Evolutionary conservation across 1,284 basidiomycete genomes (phyloP), one percentile per base, ranked within the genome.

Genomic region (Apiotrichum brassicae): DNA sequence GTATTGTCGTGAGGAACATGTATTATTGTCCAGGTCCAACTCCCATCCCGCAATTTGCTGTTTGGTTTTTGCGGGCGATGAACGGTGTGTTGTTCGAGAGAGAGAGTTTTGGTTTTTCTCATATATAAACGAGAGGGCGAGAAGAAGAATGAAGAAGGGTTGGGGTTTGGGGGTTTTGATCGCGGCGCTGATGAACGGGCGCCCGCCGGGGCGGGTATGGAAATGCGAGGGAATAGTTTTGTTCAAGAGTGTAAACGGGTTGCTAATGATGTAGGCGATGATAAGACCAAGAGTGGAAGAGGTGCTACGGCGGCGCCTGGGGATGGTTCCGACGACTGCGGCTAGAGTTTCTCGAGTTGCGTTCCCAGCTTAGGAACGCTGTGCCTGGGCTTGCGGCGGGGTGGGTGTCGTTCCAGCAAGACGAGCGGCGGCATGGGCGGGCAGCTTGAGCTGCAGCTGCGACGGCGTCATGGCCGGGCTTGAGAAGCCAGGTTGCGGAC

Each of bases 401-500:
- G 55, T 48, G 9, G 55, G 55, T 4, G 45, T 46, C 22, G 37
- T 53, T 12, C 46, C 46, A 0, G 56, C 68, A 11, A 71, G 46
- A 28, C 67, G 56, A n/a, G 65, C 66, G 9, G 62, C 61, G 4
- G 68, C 68, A 51, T 66, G 67, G 6, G 69, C 48, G 0, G 69
- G 69, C 3, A 71, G 51, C 44, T 70, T 71, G 39, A 71, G 53
- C 45, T 70, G 62, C 37, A 68, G 33, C 41, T 60, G 57, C n/a
- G 53, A 59, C 11, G 47, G 48, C 1, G 65, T 61, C 34, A 64
- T 37, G 16, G 51, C 38, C 13, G 61, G 54, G 22, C 49, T 48
- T 20, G 40, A 16, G 33, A 52, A 57, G 16, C 43, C 38, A 18
- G 47, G 37, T 11, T 51, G 34, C 11, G 26, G 32, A 5, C 33